Percentiles rank a stretch among this genome's conserved stretches.
Conservation (phyloP, 1,284 basidiomycete species). For the Heterobasidion annosum region DNA sequence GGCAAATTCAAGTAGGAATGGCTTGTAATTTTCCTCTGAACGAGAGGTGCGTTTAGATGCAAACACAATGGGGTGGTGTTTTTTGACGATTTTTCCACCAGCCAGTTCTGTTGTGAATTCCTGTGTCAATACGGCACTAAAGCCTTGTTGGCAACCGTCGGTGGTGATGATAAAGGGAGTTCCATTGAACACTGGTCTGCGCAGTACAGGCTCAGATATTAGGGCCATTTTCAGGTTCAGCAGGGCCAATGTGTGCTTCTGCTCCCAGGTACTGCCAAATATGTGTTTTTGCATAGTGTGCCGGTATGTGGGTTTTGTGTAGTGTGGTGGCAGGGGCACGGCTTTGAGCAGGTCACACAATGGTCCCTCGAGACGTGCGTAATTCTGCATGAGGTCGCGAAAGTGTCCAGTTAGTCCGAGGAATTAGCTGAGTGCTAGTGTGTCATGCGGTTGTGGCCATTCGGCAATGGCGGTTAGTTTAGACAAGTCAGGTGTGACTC, state of each 20-base stretch:
- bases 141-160: neutral
- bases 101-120: neutral
- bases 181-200: neutral
- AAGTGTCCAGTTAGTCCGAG: constrained; percentile 17
- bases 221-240: neutral
- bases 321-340: no score
- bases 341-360: no score
- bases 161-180: neutral
- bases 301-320: no score
- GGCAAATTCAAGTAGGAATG: neutral
- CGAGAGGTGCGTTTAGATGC: neutral
- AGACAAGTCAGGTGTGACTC: constrained; percentile 20
- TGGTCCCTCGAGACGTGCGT: neutral
- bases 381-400: constrained; percentile 13
- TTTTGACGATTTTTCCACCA: neutral
- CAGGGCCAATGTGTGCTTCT: neutral
- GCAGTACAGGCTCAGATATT: neutral
- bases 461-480: constrained; percentile 26
- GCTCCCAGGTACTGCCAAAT: no score
- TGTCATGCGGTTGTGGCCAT: constrained; percentile 21
- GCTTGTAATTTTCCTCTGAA: neutral
- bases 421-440: constrained; percentile 17
- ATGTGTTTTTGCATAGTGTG: no score
- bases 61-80: neutral
- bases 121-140: neutral